Percentiles rank a stretch among this genome's conserved stretches.
Evolutionary conservation across 371 early-diverging fungal genomes (phyloP).

Genomic region (Chytridium lagenaria): DNA sequence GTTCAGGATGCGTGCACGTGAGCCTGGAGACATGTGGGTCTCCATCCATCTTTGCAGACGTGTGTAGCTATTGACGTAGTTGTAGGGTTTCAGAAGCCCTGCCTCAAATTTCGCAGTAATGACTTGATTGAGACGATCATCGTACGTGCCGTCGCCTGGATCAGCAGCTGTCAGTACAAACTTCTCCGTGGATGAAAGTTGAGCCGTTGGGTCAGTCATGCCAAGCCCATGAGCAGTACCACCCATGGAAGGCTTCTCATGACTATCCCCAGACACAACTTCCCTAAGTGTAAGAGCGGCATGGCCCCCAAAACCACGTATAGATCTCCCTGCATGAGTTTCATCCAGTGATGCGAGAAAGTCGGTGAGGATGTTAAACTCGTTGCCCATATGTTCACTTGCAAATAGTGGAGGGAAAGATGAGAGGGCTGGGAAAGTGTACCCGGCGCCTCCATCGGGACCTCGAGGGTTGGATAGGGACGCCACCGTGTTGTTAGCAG

Average conservation of each 20-base stretch:
- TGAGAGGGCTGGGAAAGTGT: constrained; percentile 43
- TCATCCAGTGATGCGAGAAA: constrained; percentile 71
- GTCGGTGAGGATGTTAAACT: constrained; percentile 77
- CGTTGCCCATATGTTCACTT: constrained; percentile 79
- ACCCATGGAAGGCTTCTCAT: neutral
- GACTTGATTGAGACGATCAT: constrained; percentile 81
- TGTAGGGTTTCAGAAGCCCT: constrained; percentile 90
- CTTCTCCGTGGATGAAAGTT: constrained; percentile 73
- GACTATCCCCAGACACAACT: neutral
- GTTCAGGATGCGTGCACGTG: constrained; percentile 77
- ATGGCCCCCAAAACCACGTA: neutral
- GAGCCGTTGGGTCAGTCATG: constrained; percentile 30
- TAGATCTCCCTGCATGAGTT: neutral
- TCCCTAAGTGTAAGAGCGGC: neutral
- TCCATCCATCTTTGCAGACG: constrained; percentile 90
- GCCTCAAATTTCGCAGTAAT: constrained; percentile 92
- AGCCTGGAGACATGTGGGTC: constrained; percentile 75
- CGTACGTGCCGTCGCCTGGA: constrained; percentile 75
- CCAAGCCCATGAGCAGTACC: constrained; percentile 14
- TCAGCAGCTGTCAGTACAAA: constrained; percentile 90
- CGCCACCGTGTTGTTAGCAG: neutral
- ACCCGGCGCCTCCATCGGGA: neutral
- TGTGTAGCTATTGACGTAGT: constrained; percentile 90
- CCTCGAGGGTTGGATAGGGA: neutral
- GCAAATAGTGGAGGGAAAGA: constrained; percentile 74